Percentiles rank a stretch among this genome's conserved stretches.
Conservation (phyloP, 495 filamentous ascomycete genomes). For the Hyaloscypha finlandica region DNA sequence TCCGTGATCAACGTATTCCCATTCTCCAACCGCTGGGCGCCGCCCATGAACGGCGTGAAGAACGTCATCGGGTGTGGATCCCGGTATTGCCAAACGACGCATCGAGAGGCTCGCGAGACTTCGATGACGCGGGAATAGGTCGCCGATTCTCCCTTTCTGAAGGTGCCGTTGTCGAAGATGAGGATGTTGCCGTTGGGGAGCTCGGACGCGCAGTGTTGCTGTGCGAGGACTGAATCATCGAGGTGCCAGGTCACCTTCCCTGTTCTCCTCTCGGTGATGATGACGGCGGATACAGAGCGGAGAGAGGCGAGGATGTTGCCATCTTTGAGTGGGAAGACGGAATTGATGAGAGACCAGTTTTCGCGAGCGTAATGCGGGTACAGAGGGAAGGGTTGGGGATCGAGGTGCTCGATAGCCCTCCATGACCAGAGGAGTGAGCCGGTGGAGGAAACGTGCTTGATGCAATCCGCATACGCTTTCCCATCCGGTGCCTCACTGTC, state of each 20-base stretch:
- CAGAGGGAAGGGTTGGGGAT: conserved; percentile 37
- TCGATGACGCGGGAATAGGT: conserved; percentile 46
- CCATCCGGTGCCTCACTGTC: conserved; percentile 42
- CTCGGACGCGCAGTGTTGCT: conserved; percentile 48
- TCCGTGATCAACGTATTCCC: conserved; percentile 49
- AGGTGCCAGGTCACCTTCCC: conserved; percentile 46
- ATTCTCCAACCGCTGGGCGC: conserved; percentile 42
- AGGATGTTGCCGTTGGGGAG: conserved; percentile 44
- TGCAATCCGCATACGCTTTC: conserved; percentile 45
- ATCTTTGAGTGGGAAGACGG: conserved; percentile 38
- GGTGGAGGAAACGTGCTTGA: conserved; percentile 41
- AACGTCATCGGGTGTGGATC: conserved; percentile 46
- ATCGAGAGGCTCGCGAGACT: conserved; percentile 36
- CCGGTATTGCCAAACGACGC: conserved; percentile 47
- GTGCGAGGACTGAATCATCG: conserved; percentile 40
- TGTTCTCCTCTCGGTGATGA: conserved; percentile 43
- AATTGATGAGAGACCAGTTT: conserved; percentile 49
- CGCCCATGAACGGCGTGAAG: conserved; percentile 54
- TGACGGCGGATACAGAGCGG: conserved; percentile 44
- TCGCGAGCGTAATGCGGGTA: conserved; percentile 47
- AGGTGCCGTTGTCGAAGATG: conserved; percentile 52
- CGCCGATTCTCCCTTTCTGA: conserved; percentile 40
- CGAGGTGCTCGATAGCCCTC: conserved; percentile 45
- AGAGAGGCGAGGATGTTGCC: conserved; percentile 48
- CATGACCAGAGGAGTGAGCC: conserved; percentile 45